Evolutionary conservation across 2,329 filamentous ascomycete genomes (phyloP).

Genomic region (Aspergillus persii): DNA sequence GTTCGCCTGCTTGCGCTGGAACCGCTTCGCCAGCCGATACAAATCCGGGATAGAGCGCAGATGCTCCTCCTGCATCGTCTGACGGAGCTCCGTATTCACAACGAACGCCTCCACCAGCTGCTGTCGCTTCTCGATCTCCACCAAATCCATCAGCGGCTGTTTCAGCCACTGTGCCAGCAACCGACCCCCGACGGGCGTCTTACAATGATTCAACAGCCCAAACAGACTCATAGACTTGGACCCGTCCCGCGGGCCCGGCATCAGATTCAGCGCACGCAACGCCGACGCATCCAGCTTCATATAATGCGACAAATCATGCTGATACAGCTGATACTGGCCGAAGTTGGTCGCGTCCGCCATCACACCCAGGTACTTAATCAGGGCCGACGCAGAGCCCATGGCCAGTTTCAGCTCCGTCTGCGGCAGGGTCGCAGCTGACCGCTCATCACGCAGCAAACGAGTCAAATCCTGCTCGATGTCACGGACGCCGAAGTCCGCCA

Average conservation of each 20-base stretch:
- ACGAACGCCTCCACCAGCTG: constrained; percentile 95
- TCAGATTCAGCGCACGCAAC: constrained; percentile 89
- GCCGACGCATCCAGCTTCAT: constrained; percentile 98
- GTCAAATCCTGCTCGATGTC: constrained; percentile 96
- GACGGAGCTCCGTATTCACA: constrained; percentile 84
- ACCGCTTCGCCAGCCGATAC: constrained; percentile 89
- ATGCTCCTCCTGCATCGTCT: constrained; percentile 96
- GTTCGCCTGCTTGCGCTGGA: constrained; percentile 86
- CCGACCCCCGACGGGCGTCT: constrained; percentile 87
- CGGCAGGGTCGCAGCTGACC: constrained; percentile 71
- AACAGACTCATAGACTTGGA: constrained; percentile 98
- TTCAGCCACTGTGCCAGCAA: constrained; percentile 95
- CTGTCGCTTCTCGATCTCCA: constrained; percentile 86
- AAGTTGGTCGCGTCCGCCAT: constrained; percentile 93
- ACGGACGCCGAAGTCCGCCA: constrained; percentile 75
- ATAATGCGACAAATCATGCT: constrained; percentile 93
- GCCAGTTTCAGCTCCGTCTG: constrained; percentile 92
- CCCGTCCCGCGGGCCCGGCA: constrained; percentile 92
- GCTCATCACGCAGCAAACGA: constrained; percentile 82
- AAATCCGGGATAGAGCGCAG: constrained; percentile 89
- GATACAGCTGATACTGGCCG: constrained; percentile 94
- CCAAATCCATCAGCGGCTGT: constrained; percentile 88
- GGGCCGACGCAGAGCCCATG: constrained; percentile 88
- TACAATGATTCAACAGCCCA: constrained; percentile 94
- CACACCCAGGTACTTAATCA: constrained; percentile 91